A percentile compares a stretch with the other conserved stretches of the same genome.
These are phyloP conservation scores for Fusarium succisae DNA, from an alignment of 2,329 filamentous ascomycete genomes.

Conservation along the genomic window DNA sequence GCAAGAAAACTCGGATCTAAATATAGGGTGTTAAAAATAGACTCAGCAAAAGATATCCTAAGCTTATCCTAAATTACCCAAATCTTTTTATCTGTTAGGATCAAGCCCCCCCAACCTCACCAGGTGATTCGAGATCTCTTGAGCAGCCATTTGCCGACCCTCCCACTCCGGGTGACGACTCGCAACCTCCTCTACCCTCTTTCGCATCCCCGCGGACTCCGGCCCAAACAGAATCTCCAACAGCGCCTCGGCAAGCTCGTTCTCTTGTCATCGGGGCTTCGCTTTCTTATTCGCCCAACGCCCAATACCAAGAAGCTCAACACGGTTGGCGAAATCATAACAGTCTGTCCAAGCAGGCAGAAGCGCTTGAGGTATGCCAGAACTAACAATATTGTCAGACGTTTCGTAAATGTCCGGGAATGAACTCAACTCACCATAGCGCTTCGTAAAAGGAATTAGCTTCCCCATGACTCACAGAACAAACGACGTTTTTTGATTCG, in stretches of 20 bases:
- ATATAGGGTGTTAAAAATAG: no score
- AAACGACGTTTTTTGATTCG: background rate
- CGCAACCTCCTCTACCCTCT: background rate
- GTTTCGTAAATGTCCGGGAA: fast-evolving
- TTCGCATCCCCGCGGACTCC: background rate
- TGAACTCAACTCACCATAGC: background rate
- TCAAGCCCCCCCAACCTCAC: background rate
- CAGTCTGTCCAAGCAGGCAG: background rate
- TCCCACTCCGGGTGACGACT: background rate
- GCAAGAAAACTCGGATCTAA: no score
- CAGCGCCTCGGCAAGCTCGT: background rate
- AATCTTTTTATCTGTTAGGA: no score
- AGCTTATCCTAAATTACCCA: no score
- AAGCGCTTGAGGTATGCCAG: background rate
- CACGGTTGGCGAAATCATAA: background rate
- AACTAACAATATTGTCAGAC: background rate
- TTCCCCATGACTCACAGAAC: background rate
- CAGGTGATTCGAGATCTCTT: background rate
- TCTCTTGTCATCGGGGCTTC: background rate
- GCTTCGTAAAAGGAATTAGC: background rate
- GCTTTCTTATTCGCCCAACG: background rate
- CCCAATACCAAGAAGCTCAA: background rate
- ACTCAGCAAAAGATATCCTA: no score
- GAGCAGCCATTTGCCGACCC: background rate
- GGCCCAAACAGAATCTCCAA: background rate